Conservation (phyloP, 306 rosid species). For the Sicyos baderoa region DNA sequence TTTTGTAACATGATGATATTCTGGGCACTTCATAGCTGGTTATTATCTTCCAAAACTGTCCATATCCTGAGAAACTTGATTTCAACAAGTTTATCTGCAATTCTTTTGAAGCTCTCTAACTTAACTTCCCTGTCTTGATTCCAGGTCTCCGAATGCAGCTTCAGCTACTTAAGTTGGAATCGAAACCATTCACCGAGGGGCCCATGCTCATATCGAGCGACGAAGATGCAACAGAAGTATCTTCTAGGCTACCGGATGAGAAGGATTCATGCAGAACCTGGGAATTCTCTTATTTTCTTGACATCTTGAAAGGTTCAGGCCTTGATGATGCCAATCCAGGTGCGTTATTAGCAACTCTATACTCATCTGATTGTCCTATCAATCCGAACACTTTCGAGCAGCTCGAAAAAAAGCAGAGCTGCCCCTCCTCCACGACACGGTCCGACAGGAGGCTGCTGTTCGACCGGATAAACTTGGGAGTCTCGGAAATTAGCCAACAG, state of each 20-base stretch:
- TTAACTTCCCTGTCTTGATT: background rate
- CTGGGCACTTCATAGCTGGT: background rate
- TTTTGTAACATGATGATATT: background rate
- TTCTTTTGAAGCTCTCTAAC: background rate
- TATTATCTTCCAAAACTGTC: background rate
- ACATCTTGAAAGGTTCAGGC: conserved; percentile 43
- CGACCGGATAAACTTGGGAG: conserved; percentile 57
- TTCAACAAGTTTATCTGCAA: background rate
- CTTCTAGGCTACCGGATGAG: conserved; percentile 20
- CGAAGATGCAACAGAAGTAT: conserved; percentile 45
- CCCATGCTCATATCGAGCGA: conserved; percentile 48
- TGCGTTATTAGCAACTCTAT: conserved; percentile 32
- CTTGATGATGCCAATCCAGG: conserved; percentile 37
- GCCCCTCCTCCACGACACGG: conserved; percentile 35
- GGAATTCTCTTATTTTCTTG: conserved; percentile 59
- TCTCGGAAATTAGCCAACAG: conserved; percentile 39
- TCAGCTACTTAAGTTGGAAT: conserved; percentile 66
- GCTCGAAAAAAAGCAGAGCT: conserved; percentile 50
- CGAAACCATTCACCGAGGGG: conserved; percentile 58
- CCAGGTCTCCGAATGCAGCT: conserved; percentile 93
- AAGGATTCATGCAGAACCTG: conserved; percentile 30
- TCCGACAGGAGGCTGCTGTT: conserved; percentile 64
- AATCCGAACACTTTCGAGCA: conserved; percentile 46
- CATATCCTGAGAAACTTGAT: background rate
- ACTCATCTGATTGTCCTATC: conserved; percentile 51